Base-by-base conservation (phyloP, 441 rosid species). In the Raphanus hybrid region DNA sequence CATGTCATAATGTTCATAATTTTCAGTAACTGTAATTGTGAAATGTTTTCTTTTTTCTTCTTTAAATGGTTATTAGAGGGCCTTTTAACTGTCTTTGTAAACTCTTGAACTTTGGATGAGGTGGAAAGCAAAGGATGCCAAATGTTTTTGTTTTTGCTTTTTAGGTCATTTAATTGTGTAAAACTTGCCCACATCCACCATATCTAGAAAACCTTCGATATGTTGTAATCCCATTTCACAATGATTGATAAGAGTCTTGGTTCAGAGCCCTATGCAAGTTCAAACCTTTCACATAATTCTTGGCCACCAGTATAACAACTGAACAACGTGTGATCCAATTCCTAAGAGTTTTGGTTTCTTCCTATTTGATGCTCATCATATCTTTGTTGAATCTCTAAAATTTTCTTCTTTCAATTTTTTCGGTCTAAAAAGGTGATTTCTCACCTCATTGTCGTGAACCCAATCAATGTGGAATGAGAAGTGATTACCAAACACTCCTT, bases 71-170 rank as follows among this genome's bases (percentile, higher is more conserved):
- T 67, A 20, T 70, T 76, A 78, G 81, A 45, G 10, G 34, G 23
- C 8, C n/a, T 62, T 52, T 64, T 55, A 77, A 58, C 71, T 70
- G 75, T 76, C 18, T 64, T 64, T 55, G 39, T 70, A 48, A 11
- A 64, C 75, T 52, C 74, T 14, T 20, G 16, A 64, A 63, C 66
- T 16, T 55, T 76, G 66, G 37, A 66, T 45, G 81, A 71, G 80
- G 81, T 77, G 81, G 72, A 26, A 65, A 77, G 54, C 75, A 58
- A 77, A 71, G 80, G 80, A 77, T 77, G 73, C 81, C 81, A 71
- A 78, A 65, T 72, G 29, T 58, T 58, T 6, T 27, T 61, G 7
- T 12, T 12, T 48, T 48, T 6, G 39, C 39, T 35, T 1, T 12
- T 12, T 14, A 16, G 16, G 11, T 12, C 39, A 55, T 29, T 64